A percentile compares a stretch with the other conserved stretches of the same genome.
phyloP scores from a whole-genome alignment of 352 stramenopile genomes.

The Pythium volutum region DNA sequence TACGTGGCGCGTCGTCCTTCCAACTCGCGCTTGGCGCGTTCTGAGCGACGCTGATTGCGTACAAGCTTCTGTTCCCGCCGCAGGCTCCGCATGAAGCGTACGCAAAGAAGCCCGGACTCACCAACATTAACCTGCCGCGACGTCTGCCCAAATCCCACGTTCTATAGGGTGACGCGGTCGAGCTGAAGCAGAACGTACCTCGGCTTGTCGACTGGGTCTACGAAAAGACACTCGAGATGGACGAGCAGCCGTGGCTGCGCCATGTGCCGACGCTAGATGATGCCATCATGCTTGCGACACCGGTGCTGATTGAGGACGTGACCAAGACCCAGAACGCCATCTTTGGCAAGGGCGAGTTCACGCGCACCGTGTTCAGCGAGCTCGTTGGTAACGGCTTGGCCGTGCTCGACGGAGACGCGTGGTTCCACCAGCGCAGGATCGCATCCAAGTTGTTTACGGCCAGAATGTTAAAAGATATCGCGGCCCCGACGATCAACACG shows the following conservation, averaged over 20 bases:
- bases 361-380: slow-evolving; percentile 12
- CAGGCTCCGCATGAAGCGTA: slow-evolving; percentile 1
- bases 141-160: not conserved
- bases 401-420: slow-evolving; percentile 13
- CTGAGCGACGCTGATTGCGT: slow-evolving; percentile 4
- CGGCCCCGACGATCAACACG: slow-evolving; percentile 15
- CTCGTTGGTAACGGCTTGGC: slow-evolving; percentile 23
- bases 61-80: slow-evolving; percentile 17
- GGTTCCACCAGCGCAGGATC: slow-evolving; percentile 25
- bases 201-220: slow-evolving; percentile 22
- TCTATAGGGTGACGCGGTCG: slow-evolving; percentile 3
- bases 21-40: slow-evolving; percentile 8
- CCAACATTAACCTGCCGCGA: too few species aligned
- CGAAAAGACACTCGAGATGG: too few species aligned
- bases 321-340: slow-evolving; percentile 20
- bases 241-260: too few species aligned
- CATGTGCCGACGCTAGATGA: slow-evolving; percentile 6
- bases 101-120: slow-evolving; percentile 4
- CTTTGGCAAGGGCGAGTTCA: slow-evolving; percentile 15
- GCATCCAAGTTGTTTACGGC: slow-evolving; percentile 17
- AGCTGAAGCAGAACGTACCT: slow-evolving; percentile 8
- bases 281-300: slow-evolving; percentile 11
- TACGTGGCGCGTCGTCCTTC: not conserved
- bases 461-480: slow-evolving; percentile 6
- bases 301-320: slow-evolving; percentile 20